phyloP scores from a whole-genome alignment of 192 early-diverging fungal species.

The Coemansia sp. region DNA sequence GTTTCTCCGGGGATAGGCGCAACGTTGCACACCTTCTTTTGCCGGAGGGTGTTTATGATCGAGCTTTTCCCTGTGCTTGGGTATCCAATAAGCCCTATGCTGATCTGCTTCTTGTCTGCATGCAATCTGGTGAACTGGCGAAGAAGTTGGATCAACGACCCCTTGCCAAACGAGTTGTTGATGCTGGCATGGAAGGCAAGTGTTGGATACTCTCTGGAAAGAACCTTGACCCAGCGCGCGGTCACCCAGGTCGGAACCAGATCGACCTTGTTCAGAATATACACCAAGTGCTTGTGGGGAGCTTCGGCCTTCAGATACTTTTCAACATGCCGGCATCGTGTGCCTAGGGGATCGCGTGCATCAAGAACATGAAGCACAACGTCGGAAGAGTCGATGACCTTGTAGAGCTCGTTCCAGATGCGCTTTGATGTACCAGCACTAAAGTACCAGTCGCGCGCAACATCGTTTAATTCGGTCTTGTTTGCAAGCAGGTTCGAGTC shows the following conservation, averaged over 20 bases:
- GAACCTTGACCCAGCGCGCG: constrained; percentile 88
- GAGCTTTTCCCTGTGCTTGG: constrained; percentile 97
- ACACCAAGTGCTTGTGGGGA: constrained; percentile 94
- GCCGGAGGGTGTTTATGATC: constrained; percentile 96
- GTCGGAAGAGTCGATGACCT: constrained; percentile 96
- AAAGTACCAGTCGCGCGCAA: constrained; percentile 83
- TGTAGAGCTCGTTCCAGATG: constrained; percentile 99
- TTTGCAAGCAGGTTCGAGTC: constrained; percentile 79
- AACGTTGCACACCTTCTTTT: constrained; percentile 96
- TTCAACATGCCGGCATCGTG: constrained; percentile 90
- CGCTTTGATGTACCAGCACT: constrained; percentile 92
- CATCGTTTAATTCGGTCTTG: constrained; percentile 69
- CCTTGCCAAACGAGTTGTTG: constrained; percentile 99
- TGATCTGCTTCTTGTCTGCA: constrained; percentile 97
- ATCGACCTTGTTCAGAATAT: constrained; percentile 98
- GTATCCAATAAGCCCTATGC: constrained; percentile 97
- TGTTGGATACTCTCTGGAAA: constrained; percentile 91
- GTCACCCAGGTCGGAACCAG: constrained; percentile 99
- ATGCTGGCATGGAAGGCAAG: constrained; percentile 98
- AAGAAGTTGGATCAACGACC: constrained; percentile 94
- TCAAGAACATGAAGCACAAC: constrained; percentile 95
- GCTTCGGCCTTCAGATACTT: constrained; percentile 89
- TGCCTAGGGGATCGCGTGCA: constrained; percentile 97
- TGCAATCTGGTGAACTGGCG: constrained; percentile 95
- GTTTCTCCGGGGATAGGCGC: constrained; percentile 99